Evolutionary conservation across 768 basidiomycete genomes (phyloP), one percentile per base, ranked within the genome.

Genomic region (Phylloporus arenicola): DNA sequence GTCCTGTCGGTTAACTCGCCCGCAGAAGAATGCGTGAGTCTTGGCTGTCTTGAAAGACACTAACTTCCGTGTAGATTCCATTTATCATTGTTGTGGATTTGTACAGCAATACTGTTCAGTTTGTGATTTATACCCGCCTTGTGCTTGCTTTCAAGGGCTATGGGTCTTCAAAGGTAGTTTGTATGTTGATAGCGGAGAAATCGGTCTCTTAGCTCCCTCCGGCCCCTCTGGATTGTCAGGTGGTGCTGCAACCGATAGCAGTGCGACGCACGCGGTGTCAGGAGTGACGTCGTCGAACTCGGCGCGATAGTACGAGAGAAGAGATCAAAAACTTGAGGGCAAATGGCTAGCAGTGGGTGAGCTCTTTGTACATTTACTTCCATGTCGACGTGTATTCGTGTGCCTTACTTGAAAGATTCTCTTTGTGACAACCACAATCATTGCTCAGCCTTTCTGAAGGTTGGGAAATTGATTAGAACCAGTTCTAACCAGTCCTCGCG

Each of bases 51-150:
- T 17, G 14, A 8, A 34, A 13, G 27, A 13, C n/a, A 10, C 22
- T 5, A 29, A 25, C 22, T 12, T 6, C 1, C 14, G 7, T 40
- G n/a, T 24, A 54, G 55, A 9, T 31, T 7, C 1, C 22, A 8
- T 56, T 44, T 30, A 0, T 3, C 1, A 4, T 17, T 1, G 0
- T 56, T 24, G 27, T 8, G n/a, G 11, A 1, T 2, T 37, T 47
- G 9, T 54, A 43, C 37, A 29, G 9, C 14, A 10, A 24, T 14
- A 31, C 39, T 19, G 19, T 55, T 3, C 55, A 49, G 6, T 55
- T 35, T 24, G n/a, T 57, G 27, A 47, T 57, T 22, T 57, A 45
- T 41, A 34, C 42, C 2, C 55, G 49, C 24, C 29, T 57, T 6
- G 49, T 48, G n/a, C 34, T 57, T 31, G n/a, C 29, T 27, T 33